Evolutionary conservation across 1,139 yeast genomes (phyloP).

Genomic region (Ogataea hybrid): DNA sequence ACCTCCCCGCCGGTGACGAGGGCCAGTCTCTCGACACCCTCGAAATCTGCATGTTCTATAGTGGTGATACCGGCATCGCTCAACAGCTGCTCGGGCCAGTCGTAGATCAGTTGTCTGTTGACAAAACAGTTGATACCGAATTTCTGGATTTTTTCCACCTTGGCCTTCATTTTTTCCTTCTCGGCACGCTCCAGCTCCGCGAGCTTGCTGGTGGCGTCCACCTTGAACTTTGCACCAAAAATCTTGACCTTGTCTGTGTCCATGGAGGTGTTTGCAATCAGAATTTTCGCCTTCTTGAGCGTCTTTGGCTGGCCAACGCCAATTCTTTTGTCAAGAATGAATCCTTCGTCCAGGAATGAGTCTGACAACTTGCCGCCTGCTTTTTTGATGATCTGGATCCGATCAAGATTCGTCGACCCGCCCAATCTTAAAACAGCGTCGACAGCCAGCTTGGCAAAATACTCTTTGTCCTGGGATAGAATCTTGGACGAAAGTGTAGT

Average conservation of each 20-base stretch:
- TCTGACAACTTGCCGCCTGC: constrained; percentile 91
- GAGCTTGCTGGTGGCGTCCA: constrained; percentile 89
- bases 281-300: constrained; percentile 77
- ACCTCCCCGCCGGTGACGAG: constrained; percentile 98
- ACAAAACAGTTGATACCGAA: constrained; percentile 86
- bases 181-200: constrained; percentile 97
- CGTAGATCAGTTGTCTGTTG: constrained; percentile 94
- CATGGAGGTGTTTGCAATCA: constrained; percentile 94
- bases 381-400: constrained; percentile 90
- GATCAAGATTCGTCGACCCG: constrained; percentile 93
- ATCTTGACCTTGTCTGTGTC: constrained; percentile 97
- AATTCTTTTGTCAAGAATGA: constrained; percentile 84
- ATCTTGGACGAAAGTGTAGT: constrained; percentile 94
- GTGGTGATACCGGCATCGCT: constrained; percentile 86
- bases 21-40: constrained; percentile 95
- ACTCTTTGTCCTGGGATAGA: constrained; percentile 89
- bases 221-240: constrained; percentile 97
- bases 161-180: constrained; percentile 85
- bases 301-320: constrained; percentile 94
- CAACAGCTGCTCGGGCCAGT: constrained; percentile 95
- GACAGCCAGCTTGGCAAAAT: constrained; percentile 87
- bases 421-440: constrained; percentile 90
- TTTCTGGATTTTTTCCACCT: constrained; percentile 83
- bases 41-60: constrained; percentile 98
- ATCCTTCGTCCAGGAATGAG: constrained; percentile 94